Evolutionary conservation across 2,329 filamentous ascomycete species (phyloP), one percentile per base, ranked within the genome.

Genomic region (Epichloe typhina): DNA sequence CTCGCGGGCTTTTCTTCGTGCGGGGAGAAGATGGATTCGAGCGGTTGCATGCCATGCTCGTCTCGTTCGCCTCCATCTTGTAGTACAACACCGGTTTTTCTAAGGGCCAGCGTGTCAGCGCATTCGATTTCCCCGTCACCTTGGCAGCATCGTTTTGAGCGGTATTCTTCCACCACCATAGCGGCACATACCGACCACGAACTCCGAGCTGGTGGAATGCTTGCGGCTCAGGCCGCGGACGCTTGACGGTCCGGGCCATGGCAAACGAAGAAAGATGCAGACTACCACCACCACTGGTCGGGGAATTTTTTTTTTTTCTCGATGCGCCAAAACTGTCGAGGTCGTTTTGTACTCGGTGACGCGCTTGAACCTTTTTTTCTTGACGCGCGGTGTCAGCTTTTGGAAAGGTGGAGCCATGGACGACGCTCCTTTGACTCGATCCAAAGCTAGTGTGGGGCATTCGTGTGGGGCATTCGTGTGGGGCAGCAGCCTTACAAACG

Each of bases 21-120:
- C 19, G 90, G 95, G 8, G 90, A 96, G 67, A 95, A 95, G 57
- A 97, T 80, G 57, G 81, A 80, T 37, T 91, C 86, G 52, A 95
- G 77, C 37, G 87, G 84, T 64, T 96, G 88, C 72, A 98, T 82
- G 66, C 91, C 93, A 74, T 95, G 75, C 65, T 94, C 89, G 69
- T 97, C 91, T 69, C 88, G 85, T 54, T 83, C 73, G 49, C 88
- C 88, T 50, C 74, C 81, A 61, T 95, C 88, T 60, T 82, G 80
- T 35, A 97, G 69, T 1, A 82, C 85, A 26, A 95, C 78, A 43
- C 93, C 93, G 1, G 93, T 98, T 76, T 95, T 94, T 59, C 91
- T 96, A 57, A 7, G 26, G 26, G 11, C 19, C 43, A 52, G 17
- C 11, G 35, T 21, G 54, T 51, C 56, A 47, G 47, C 13, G 19